Evolutionary conservation across 78 protist species (phyloP).

Genomic region (Monosiga brevicollis): DNA sequence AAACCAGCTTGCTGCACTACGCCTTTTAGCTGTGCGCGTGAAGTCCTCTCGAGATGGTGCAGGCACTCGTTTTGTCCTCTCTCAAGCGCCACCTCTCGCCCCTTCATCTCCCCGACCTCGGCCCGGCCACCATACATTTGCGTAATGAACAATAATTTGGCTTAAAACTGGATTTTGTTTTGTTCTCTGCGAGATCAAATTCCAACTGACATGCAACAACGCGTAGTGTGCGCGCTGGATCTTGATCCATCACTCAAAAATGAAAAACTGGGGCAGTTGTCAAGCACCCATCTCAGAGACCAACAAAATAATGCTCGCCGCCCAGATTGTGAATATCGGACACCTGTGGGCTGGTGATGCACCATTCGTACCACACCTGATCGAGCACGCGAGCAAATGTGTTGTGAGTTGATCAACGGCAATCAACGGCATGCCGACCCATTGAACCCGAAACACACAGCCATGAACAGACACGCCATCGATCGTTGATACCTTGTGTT

Average conservation of each 20-base stretch:
- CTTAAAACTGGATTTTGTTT: not conserved
- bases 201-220: not conserved
- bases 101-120: not conserved
- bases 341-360: conserved; percentile 36
- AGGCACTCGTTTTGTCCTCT: too few species aligned
- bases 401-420: not conserved
- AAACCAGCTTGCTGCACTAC: too few species aligned
- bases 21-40: too few species aligned
- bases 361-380: conserved; percentile 94
- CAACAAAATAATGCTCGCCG: conserved; percentile 73
- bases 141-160: not conserved
- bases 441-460: not conserved
- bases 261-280: not conserved
- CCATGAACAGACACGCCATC: not conserved
- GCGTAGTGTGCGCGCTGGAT: too few species aligned
- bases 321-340: conserved; percentile 72
- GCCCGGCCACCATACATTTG: not conserved
- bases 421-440: not conserved
- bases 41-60: too few species aligned
- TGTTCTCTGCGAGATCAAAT: not conserved
- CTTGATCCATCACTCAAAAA: too few species aligned
- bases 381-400: not conserved
- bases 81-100: too few species aligned
- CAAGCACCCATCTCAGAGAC: conserved; percentile 29
- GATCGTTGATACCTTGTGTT: not conserved